Base-by-base conservation (phyloP, 2,329 filamentous ascomycete species). In the Boeremia lycopersici region DNA sequence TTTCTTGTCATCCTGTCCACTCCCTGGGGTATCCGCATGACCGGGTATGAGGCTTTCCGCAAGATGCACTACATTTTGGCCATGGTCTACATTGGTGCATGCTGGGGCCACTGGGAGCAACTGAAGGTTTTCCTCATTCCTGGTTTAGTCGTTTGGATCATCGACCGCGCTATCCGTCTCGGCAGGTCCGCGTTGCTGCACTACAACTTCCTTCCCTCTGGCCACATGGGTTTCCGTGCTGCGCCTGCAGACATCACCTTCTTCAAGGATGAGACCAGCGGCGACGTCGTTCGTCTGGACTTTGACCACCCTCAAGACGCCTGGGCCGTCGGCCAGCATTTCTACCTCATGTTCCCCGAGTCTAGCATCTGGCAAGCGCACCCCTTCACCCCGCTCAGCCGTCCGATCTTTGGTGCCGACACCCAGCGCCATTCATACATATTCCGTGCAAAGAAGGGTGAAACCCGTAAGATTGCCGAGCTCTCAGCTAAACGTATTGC, bases 21-120 rank as follows among this genome's bases (percentile, higher is more conserved):
- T 0, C 78, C 79, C 11, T 80, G 79, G 69, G 86, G 81, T 0
- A 88, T 91, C 53, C 80, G 82, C 8, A 73, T 82, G 42, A 90
- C 87, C 0, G 89, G 89, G 2, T 91, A 93, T 71, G 89, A 92
- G 65, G 86, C 89, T 74, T 92, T 92, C 79, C 82, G 88, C 57
- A 91, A 90, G 69, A 77, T 83, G 0, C 89, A 92, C 69, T 90
- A 90, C 63, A 78, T 91, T 11, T 77, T 91, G 2, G 89, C 89
- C 10, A 85, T 89, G 76, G 72, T 91, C 4, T 93, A 90, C 71
- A 83, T 92, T 11, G 89, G 87, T 4, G 88, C 88, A 3, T 88
- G 88, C 72, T 91, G 88, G 83, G 89, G 82, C 1, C 89, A 93
- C 68, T 93, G 89, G 89, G 72, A 79, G 45, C 77, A 86, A 45